Evolutionary conservation across 306 rosid species (phyloP).

Genomic region (Pterocarpus santalinus): DNA sequence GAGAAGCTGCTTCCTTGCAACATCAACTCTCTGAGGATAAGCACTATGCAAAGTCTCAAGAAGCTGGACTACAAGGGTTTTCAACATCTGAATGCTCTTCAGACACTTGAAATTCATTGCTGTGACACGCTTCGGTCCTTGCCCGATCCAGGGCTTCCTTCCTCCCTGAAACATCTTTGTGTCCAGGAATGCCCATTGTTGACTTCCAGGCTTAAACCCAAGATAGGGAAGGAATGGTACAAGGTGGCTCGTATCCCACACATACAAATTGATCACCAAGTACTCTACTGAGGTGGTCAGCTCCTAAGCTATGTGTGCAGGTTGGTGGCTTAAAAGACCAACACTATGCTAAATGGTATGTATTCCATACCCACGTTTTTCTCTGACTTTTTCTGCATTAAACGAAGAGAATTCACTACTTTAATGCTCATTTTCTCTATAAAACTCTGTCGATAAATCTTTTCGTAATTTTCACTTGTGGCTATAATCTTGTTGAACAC

Average conservation of each 20-base stretch:
- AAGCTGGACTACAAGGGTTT: slow-evolving; percentile 36
- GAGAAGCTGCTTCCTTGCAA: slow-evolving; percentile 35
- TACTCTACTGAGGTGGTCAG: neutral
- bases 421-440: neutral
- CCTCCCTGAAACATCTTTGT: neutral
- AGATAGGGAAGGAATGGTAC: slow-evolving; percentile 16
- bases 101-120: slow-evolving; percentile 37
- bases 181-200: slow-evolving; percentile 32
- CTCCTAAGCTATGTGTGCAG: neutral
- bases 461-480: neutral
- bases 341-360: neutral
- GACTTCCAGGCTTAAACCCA: slow-evolving; percentile 10
- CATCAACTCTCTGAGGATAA: slow-evolving; percentile 5
- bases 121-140: slow-evolving; percentile 32
- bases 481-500: too few relatives aligned
- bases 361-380: neutral
- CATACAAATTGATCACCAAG: slow-evolving; percentile 7
- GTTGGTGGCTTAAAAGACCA: slow-evolving; percentile 3
- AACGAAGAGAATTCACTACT: neutral
- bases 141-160: slow-evolving; percentile 36
- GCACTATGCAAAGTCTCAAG: slow-evolving; percentile 11
- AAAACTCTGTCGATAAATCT: neutral
- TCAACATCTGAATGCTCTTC: slow-evolving; percentile 29
- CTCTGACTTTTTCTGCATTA: neutral
- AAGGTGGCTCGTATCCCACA: slow-evolving; percentile 22